phyloP scores from a whole-genome alignment of 495 filamentous ascomycete genomes.

The Lasiosphaeria ovina region DNA sequence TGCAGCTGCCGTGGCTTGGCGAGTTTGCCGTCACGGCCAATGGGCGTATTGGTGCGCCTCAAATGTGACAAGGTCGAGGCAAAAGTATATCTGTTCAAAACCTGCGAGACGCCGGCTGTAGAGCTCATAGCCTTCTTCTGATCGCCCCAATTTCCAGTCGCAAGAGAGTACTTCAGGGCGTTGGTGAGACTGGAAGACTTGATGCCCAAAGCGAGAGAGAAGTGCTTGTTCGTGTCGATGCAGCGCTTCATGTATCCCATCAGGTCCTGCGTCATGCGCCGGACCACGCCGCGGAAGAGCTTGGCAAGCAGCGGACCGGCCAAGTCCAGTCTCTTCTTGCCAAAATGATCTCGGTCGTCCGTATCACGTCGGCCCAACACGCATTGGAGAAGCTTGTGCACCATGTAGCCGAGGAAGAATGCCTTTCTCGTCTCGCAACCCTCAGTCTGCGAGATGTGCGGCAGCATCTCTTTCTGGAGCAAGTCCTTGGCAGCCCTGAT shows the following conservation, averaged over 20 bases:
- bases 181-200: constrained; percentile 89
- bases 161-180: constrained; percentile 91
- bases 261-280: constrained; percentile 83
- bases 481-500: constrained; percentile 88
- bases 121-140: constrained; percentile 95
- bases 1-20: constrained; percentile 97
- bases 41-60: constrained; percentile 93
- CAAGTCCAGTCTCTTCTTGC: constrained; percentile 95
- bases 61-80: constrained; percentile 95
- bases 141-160: constrained; percentile 99
- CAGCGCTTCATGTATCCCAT: constrained; percentile 86
- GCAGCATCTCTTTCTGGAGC: constrained; percentile 93
- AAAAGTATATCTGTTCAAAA: constrained; percentile 96
- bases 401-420: constrained; percentile 99
- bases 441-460: constrained; percentile 92
- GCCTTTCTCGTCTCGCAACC: constrained; percentile 97
- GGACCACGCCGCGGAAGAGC: constrained; percentile 84
- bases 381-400: constrained; percentile 88
- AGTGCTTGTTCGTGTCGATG: constrained; percentile 82
- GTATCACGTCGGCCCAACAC: constrained; percentile 85
- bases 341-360: constrained; percentile 98
- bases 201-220: constrained; percentile 83
- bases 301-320: constrained; percentile 91
- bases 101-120: constrained; percentile 96
- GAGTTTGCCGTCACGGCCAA: constrained; percentile 96